phyloP scores from a whole-genome alignment of 345 rosid genomes.

The Psidium guajava region DNA sequence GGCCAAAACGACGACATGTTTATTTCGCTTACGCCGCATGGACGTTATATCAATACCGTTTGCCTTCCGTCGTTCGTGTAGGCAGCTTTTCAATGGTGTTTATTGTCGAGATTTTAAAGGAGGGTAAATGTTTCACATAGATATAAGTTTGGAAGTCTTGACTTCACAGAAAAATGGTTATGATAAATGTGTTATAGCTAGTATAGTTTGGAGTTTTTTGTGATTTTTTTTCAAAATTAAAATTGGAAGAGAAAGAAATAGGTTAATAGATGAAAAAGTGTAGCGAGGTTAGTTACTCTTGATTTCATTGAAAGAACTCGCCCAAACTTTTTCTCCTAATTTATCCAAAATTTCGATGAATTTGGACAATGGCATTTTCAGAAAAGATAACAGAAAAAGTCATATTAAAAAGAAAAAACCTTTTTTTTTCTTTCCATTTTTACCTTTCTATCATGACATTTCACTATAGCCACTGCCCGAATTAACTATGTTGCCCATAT shows the following conservation, averaged over 20 bases:
- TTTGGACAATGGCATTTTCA: neutral
- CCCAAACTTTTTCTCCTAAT: neutral
- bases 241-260: neutral
- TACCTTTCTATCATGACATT: neutral
- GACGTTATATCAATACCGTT: too few relatives aligned
- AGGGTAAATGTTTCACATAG: too few relatives aligned
- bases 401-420: neutral
- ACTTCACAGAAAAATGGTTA: too few relatives aligned
- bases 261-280: neutral
- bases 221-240: neutral
- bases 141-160: too few relatives aligned
- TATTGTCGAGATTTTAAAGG: too few relatives aligned
- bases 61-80: too few relatives aligned
- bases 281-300: neutral
- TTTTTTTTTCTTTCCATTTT: neutral
- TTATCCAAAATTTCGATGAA: neutral
- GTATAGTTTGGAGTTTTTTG: too few relatives aligned
- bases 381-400: neutral
- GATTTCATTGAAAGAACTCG: neutral
- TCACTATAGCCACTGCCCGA: neutral
- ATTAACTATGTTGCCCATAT: neutral
- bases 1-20: too few relatives aligned
- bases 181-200: too few relatives aligned
- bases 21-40: too few relatives aligned
- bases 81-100: too few relatives aligned